phyloP scores from a whole-genome alignment of 2,329 filamentous ascomycete species.

The Trichoderma sp. region DNA sequence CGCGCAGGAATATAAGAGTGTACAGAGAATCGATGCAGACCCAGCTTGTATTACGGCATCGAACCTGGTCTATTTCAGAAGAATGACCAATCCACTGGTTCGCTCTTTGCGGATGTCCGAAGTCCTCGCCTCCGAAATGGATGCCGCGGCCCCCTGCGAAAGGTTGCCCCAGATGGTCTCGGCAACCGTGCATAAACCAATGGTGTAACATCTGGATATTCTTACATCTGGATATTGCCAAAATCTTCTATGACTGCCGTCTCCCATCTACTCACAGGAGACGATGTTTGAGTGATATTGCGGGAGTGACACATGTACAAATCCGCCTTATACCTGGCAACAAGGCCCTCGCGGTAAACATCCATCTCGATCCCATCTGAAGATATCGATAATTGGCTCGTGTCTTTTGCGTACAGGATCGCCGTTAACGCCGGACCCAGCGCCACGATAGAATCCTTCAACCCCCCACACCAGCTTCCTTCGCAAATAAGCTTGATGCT shows the following conservation, averaged over 20 bases:
- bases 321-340: too few relatives aligned
- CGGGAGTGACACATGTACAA: too few relatives aligned
- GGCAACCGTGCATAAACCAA: background rate
- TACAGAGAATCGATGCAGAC: background rate
- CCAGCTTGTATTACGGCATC: background rate
- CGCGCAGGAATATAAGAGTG: background rate
- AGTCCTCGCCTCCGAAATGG: background rate
- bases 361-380: too few relatives aligned
- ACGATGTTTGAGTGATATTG: too few relatives aligned
- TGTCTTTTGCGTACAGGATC: background rate
- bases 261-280: too few relatives aligned
- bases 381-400: too few relatives aligned
- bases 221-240: too few relatives aligned
- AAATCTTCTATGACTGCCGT: too few relatives aligned
- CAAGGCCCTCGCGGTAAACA: too few relatives aligned
- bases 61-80: background rate
- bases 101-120: slow-evolving; percentile 3
- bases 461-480: background rate
- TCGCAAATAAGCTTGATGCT: background rate
- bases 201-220: too few relatives aligned
- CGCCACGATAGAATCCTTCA: background rate
- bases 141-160: background rate
- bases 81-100: background rate
- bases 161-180: background rate
- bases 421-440: background rate